A percentile compares a stretch with the other conserved stretches of the same genome.
phyloP scores from a whole-genome alignment of 2,329 filamentous ascomycete genomes.

The Penicillium oxalicum region DNA sequence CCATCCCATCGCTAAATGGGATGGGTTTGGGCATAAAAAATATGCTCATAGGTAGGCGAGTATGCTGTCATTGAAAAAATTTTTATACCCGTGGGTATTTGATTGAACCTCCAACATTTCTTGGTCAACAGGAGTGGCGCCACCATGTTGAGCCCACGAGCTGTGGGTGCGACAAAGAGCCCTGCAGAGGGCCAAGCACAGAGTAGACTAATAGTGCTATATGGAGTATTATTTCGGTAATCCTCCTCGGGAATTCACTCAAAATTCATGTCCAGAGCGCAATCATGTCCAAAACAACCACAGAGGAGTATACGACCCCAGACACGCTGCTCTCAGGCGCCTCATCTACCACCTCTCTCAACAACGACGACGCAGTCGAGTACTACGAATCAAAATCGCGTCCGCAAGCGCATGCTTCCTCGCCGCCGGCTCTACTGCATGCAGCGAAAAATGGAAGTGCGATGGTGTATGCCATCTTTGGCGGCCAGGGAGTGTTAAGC shows the following conservation, averaged over 20 bases:
- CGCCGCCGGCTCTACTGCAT: background rate
- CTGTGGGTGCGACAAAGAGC: background rate
- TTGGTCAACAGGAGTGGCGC: background rate
- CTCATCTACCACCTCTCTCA: background rate
- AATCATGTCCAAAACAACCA: constrained; percentile 1
- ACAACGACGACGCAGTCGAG: background rate
- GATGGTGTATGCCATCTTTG: background rate
- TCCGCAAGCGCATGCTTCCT: background rate
- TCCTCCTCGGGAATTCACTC: background rate
- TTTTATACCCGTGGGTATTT: too few species aligned
- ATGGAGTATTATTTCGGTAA: background rate
- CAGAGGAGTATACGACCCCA: background rate
- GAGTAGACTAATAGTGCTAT: background rate
- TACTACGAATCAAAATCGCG: background rate
- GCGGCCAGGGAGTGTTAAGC: background rate
- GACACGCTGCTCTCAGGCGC: background rate
- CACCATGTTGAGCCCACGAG: background rate
- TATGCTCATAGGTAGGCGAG: too few species aligned
- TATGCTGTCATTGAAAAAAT: too few species aligned
- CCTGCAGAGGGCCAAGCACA: background rate
- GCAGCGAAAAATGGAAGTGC: background rate
- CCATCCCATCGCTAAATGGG: too few species aligned
- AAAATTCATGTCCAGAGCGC: background rate
- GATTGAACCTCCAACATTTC: background rate
- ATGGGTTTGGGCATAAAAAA: too few species aligned